Percentiles rank a stretch among this genome's conserved stretches.
Evolutionary conservation across 1,284 basidiomycete genomes (phyloP).

Genomic region (Volvariella volvacea): DNA sequence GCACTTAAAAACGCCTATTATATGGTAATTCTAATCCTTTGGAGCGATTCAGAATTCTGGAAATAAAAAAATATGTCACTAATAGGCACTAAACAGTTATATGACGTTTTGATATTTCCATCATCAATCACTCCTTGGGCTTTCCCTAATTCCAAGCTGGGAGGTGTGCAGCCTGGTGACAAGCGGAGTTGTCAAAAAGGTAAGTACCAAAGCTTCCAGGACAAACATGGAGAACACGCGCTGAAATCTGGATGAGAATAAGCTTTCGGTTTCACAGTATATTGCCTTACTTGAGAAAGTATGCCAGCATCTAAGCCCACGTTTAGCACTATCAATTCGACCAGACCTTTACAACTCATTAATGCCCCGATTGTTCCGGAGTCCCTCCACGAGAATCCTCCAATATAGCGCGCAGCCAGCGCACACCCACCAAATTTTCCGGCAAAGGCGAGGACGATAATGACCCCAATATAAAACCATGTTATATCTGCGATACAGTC

Average conservation of each 20-base stretch:
- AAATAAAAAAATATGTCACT: too few relatives aligned
- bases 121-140: too few relatives aligned
- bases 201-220: slow-evolving; percentile 79
- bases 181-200: slow-evolving; percentile 85
- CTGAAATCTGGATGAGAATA: slow-evolving; percentile 14
- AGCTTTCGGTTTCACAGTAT: background rate
- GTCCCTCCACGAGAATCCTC: slow-evolving; percentile 78
- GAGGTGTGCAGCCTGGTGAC: slow-evolving; percentile 77
- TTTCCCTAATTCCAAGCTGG: too few relatives aligned
- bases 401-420: slow-evolving; percentile 53
- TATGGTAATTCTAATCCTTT: too few relatives aligned
- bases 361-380: slow-evolving; percentile 82
- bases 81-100: too few relatives aligned
- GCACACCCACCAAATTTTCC: slow-evolving; percentile 81
- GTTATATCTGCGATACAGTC: slow-evolving; percentile 60
- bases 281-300: slow-evolving; percentile 49
- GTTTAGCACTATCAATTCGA: slow-evolving; percentile 93
- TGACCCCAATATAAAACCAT: slow-evolving; percentile 86
- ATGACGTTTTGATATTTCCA: too few relatives aligned
- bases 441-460: slow-evolving; percentile 75
- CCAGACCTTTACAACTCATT: slow-evolving; percentile 96
- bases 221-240: slow-evolving; percentile 88
- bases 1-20: too few relatives aligned
- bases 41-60: too few relatives aligned
- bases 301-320: slow-evolving; percentile 84